Base-by-base conservation (phyloP, 2,329 filamentous ascomycete species). In the Penicillium italicum region DNA sequence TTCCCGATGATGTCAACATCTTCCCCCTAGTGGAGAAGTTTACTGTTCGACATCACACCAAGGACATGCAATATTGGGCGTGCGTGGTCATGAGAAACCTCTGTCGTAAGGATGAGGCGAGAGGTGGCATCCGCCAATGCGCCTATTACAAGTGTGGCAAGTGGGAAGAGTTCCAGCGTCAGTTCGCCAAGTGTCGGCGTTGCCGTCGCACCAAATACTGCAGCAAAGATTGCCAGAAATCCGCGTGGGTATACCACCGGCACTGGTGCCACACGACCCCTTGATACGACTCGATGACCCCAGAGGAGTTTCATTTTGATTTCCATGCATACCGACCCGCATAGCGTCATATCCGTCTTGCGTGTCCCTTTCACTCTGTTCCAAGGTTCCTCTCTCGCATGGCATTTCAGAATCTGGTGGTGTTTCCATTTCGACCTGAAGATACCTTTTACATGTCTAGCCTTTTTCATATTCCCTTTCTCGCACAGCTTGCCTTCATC, bases 141-240 rank as follows among this genome's bases (percentile, higher is more conserved):
- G 94, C 94, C 51, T 97, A 97, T 77, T 99, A 96, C 77, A 87
- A 96, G 75, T 99, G 94, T 73, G 93, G 93, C 58, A 97, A 96
- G 72, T 99, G 94, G 94, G 94, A 99, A 74, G 90, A 97, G 75
- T 97, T 86, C 72, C 92, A 93, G 37, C 86, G 94, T 59, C 93
- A 99, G 72, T 99, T 99, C 74, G 94, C 94, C 65, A 99, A 99
- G 77, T 99, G 94, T 77, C 87, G 94, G 63, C 87, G 94, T 62
- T 99, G 94, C 77, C 86, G 94, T 65, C 86, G 94, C 62, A 99
- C 94, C 59, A 99, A 99, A 75, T 97, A 97, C 79, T 99, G 94
- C 85, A 97, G 92, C 83, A 99, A 99, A 76, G 94, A 99, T 75
- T 99, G 94, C 76, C 94, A 99, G 77, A 97, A 97, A 80, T 95